Base-by-base conservation (phyloP, 257 asterid genomes). In the Echium plantagineum region DNA sequence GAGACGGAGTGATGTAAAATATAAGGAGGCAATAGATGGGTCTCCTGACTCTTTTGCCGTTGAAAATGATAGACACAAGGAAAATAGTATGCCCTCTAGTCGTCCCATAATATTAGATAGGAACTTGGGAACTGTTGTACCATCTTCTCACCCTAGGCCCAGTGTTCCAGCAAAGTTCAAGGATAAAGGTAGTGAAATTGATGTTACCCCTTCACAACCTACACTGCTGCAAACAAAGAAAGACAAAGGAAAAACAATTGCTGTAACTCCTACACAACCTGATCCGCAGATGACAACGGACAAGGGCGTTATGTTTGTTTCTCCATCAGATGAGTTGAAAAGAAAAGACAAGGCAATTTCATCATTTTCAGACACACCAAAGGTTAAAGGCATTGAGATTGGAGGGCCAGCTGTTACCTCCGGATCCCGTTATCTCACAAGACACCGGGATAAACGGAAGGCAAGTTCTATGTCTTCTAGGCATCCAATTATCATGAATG, bases 121-220 rank as follows among this genome's bases (percentile, higher is more conserved):
- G 72, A 75, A 68, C 73, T 76, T 70, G 75, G 79, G 56, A n/a
- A 72, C 52, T 67, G 77, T 64, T n/a, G 49, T 59, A 30, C 65
- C 71, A 30, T 52, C 21, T 35, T 6, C 21, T 15, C 31, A 24
- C 15, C 52, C 32, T 28, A 66, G 51, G 68, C 63, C 69, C 52
- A 64, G 63, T 52, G 51, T 61, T 53, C 32, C 51, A 62, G 78
- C 64, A 74, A 74, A 57, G 38, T 55, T 32, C 30, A 53, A 53
- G 57, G 57, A 64, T 58, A 57, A 67, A 54, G 65, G 68, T 12
- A 35, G 12, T 3, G 46, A 10, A 42, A 42, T 2, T 42, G 17
- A 1, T 42, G 17, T 42, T 7, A 42, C 16, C 16, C 48, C 17
- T 42, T 7, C 17, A 42, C 49, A 15, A 42, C 16, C 17, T 10